phyloP scores from a whole-genome alignment of 257 asterid species.

The Handroanthus guayacan region DNA sequence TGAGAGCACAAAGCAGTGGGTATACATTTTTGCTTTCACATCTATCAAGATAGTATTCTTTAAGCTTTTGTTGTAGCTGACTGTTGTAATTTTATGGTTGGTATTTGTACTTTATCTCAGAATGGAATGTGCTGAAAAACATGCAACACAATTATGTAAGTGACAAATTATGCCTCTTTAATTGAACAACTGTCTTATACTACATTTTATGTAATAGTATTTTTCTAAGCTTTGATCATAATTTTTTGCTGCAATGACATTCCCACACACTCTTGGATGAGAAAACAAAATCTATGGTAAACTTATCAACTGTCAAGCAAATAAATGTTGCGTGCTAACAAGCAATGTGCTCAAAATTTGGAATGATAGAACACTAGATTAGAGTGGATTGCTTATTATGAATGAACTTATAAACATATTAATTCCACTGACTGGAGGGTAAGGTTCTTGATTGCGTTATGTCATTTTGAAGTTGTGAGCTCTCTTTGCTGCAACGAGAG shows the following conservation, averaged over 20 bases:
- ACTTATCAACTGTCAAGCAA: no score
- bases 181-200: neutral
- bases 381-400: no score
- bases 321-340: no score
- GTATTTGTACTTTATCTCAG: neutral
- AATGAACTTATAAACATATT: no score
- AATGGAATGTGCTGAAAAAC: neutral
- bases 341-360: no score
- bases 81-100: conserved; percentile 14
- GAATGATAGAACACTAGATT: no score
- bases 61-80: conserved; percentile 36
- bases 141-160: neutral
- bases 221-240: no score
- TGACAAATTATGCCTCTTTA: neutral
- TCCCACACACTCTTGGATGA: no score
- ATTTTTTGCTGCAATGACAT: no score
- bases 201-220: no score
- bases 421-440: no score
- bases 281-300: no score
- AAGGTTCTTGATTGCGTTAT: neutral
- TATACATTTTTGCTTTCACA: conserved; percentile 30
- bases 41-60: neutral
- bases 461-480: conserved; percentile 52
- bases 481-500: conserved; percentile 65
- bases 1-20: neutral